Base-by-base conservation (phyloP, 768 basidiomycete species). In the Candolleomyces aberdarensis region DNA sequence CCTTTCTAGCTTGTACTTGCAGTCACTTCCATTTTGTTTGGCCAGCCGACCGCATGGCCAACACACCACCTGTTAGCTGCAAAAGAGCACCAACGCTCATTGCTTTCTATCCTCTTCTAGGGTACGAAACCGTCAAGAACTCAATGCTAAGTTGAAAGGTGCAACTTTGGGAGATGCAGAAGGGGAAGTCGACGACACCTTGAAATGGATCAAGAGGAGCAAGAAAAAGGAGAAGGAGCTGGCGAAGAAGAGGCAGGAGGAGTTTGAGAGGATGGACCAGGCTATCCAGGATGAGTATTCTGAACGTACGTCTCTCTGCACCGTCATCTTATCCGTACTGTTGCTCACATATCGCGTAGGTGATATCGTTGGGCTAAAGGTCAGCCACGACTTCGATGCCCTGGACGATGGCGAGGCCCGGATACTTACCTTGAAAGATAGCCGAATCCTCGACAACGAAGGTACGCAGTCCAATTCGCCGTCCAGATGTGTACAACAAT, bases 361-460 rank as follows among this genome's bases (percentile, higher is more conserved):
- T 78, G 94, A 97, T 77, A 84, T 98, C 66, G 85, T 82, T 63
- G 97, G 97, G 50, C 78, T 99, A 64, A 98, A 97, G 83, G 97
- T 98, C 73, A 88, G 83, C 79, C 97, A 98, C 77, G 94, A 92
- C 80, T 88, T 96, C 65, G 90, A 95, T 61, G 91, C 84, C 66
- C 82, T 99, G 75, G 91, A 88, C 63, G 95, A 96, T 75, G 96
- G 96, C 66, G 90, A 97, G 75, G 93, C 92, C 66, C 88, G 88
- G 66, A 94, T 99, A 80, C 88, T 99, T 67, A 99, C 97, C 3
- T 79, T 98, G 71, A 97, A 97, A 85, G 96, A 98, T 71, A 91
- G 88, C 69, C 89, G 94, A 48, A 91, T 99, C 62, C 87, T 99
- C 46, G 96, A 95, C 69, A 91, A 94, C 62, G 95, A 98, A 83